Evolutionary conservation across 805 yeast genomes (phyloP), one percentile per base, ranked within the genome.

Genomic region (Candida piceae): DNA sequence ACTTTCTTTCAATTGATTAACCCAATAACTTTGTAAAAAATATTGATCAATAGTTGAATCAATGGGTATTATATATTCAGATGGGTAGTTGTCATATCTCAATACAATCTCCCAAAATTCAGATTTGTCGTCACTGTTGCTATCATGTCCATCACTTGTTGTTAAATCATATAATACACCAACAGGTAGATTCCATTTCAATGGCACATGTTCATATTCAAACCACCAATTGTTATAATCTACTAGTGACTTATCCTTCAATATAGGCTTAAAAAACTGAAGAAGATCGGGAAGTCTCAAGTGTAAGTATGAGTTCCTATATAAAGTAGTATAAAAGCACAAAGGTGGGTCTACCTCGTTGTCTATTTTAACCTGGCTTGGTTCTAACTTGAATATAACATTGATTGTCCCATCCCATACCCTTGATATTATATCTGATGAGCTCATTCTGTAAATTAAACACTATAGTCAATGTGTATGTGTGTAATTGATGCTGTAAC

Each of bases 1-100:
- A 4, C 87, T 73, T 52, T 90, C 97, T 51, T 93, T 90, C 54
- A 87, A 62, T 41, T 78, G 87, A 53, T 90, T 88, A 42, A 79
- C 63, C 80, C 93, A 80, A 34, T 74, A 69, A 34, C 69, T 72
- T 31, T 60, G 67, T 40, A 76, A 45, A 10, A 67, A 52, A 7
- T 24, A 49, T 41, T 26, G 15, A 16, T 37, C 35, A 6, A 35
- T 19, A 8, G 39, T 36, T 1, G 41, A 33, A 2, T 49, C 50
- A 2, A 59, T 37, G 32, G 75, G 67, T 11, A 75, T 62, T 16
- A 81, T 48, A 19, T 63, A 57, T 4, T 66, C 70, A 0, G 43
- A 34, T 2, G 84, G 82, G 33, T 65, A 66, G 22, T 60, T 30
- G 7, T 69, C 64, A 32, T 62, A 53, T 31, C 60, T 68, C 13